Evolutionary conservation across 306 rosid genomes (phyloP).

Genomic region (Echinosophora koreensis): DNA sequence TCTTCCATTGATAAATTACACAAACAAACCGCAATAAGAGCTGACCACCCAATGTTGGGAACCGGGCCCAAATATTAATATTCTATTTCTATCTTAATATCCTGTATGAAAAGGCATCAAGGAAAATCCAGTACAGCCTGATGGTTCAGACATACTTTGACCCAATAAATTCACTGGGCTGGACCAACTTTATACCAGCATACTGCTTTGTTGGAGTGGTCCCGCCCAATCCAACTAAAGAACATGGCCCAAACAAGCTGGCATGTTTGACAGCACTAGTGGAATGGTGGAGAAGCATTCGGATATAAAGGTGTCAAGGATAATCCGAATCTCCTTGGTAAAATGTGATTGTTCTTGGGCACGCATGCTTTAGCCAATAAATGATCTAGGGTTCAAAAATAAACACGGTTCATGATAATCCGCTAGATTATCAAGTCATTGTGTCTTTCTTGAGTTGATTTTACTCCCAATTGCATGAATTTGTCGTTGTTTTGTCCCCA

Average conservation of each 20-base stretch:
- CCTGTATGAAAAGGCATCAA: conserved; percentile 13
- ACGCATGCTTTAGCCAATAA: no score
- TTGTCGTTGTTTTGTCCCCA: no score
- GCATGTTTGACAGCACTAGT: conserved; percentile 10
- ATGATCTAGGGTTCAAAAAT: no score
- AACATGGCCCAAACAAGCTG: neutral
- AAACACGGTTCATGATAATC: no score
- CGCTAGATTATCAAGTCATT: no score
- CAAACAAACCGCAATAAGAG: conserved; percentile 31
- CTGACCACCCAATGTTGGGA: neutral
- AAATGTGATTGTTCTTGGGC: no score
- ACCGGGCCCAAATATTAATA: neutral
- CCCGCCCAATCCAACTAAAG: neutral
- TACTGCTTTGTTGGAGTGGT: neutral
- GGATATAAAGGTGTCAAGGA: neutral
- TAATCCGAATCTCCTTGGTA: neutral
- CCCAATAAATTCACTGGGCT: conserved; percentile 29
- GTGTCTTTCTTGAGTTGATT: no score
- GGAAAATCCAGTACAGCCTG: neutral
- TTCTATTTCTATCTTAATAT: conserved; percentile 14
- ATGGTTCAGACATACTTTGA: neutral
- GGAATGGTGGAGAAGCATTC: neutral
- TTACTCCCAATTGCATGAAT: no score
- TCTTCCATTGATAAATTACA: conserved; percentile 22
- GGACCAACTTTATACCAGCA: neutral